Conservation (phyloP, 2,329 filamentous ascomycete species). For the Alternaria conjuncta region DNA sequence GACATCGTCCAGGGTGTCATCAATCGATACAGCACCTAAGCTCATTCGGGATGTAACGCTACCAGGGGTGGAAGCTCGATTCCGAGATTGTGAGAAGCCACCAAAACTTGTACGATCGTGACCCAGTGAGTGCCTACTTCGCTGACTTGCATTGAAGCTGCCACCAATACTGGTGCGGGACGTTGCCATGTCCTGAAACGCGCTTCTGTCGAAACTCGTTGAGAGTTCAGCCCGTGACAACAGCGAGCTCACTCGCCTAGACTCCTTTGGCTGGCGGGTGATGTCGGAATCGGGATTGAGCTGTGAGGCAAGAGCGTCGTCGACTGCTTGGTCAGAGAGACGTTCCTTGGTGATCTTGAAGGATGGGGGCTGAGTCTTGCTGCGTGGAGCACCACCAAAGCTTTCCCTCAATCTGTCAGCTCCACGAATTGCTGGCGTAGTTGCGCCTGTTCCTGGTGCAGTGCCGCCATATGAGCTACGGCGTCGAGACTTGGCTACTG, state of each 20-base stretch:
- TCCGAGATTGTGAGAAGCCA: conserved; percentile 48
- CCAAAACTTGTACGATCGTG: conserved; percentile 68
- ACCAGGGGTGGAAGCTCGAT: conserved; percentile 64
- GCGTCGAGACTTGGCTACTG: conserved; percentile 62
- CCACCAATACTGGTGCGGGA: conserved; percentile 48
- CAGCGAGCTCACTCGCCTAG: conserved; percentile 89
- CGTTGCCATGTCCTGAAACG: conserved; percentile 76
- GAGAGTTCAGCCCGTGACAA: conserved; percentile 86
- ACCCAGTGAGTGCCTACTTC: conserved; percentile 77
- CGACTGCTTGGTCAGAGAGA: conserved; percentile 50
- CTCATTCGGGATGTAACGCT: conserved; percentile 49
- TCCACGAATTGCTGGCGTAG: conserved; percentile 71
- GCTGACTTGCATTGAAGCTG: conserved; percentile 56
- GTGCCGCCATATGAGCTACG: conserved; percentile 64
- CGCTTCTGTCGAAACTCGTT: conserved; percentile 78
- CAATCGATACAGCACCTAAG: conserved; percentile 44
- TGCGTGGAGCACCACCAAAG: conserved; percentile 64
- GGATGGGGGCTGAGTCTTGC: conserved; percentile 50
- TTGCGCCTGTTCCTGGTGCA: conserved; percentile 72
- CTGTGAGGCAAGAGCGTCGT: conserved; percentile 57
- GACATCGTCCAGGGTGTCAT: conserved; percentile 47
- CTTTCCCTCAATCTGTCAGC: conserved; percentile 76
- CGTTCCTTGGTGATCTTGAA: conserved; percentile 47
- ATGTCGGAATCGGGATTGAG: conserved; percentile 57
- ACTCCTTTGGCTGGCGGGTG: conserved; percentile 63